Evolutionary conservation across 345 rosid species (phyloP), one percentile per base, ranked within the genome.

Genomic region (Brassica juncea): DNA sequence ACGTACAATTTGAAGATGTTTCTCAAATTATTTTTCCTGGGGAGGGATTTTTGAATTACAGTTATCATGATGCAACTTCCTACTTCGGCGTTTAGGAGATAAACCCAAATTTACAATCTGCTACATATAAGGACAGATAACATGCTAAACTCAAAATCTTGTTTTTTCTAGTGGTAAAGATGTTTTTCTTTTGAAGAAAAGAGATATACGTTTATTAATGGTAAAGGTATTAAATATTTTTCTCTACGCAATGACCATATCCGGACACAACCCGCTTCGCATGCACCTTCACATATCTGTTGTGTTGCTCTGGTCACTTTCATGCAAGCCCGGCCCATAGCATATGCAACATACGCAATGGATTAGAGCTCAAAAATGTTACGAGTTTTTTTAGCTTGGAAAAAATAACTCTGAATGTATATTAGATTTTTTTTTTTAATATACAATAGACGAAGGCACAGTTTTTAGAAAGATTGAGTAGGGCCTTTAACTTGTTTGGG

Each of bases 211-310:
- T 37, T 37, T 37, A 37, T 37, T 37, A 37, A 10, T 37, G 42
- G 42, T 37, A 8, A 37, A 11, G 5, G 12, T 10, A 37, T 9
- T 35, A 57, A 4, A 10, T 23, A 8, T 37, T 37, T 55, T 1
- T 7, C 1, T 42, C 58, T 72, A 79, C 31, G 77, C 77, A 30
- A 72, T 66, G 42, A 66, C 82, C 73, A 59, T 31, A 72, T 79
- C 73, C 72, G 0, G 8, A 32, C 0, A 80, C 83, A 80, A 37
- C 83, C 75, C 3, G 0, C 0, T 27, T 57, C 21, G 15, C 83
- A 80, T 28, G 83, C 83, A 14, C 0, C 0, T 0, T 74, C 76
- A 71, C 83, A 80, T 19, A 31, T 2, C 4, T 70, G 76, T 68
- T 52, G 61, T 8, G 79, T 70, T 7, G 79, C 74, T 4, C 62